Evolutionary conservation across 331 rosid genomes (phyloP).

Genomic region (Cucumis variabilis): DNA sequence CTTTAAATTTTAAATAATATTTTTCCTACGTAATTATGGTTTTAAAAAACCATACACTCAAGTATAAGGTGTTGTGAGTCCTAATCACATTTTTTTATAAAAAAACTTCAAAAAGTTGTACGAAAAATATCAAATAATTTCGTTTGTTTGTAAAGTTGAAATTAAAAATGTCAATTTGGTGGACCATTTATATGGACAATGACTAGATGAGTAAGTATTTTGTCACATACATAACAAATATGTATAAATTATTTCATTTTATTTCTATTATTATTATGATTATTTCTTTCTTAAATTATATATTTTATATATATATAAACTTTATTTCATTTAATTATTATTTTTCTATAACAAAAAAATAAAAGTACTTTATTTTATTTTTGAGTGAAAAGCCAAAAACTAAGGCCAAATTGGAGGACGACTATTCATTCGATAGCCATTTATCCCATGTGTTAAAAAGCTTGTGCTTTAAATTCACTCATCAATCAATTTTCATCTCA

Average conservation of each 20-base stretch:
- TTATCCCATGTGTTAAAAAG: background rate
- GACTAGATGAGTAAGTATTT: background rate
- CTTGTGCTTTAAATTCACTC: background rate
- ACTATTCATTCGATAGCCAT: background rate
- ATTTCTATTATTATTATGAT: background rate
- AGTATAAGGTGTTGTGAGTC: background rate
- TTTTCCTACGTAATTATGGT: background rate
- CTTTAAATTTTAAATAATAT: background rate
- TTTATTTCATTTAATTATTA: too few relatives aligned
- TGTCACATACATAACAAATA: background rate
- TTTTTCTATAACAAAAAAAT: too few relatives aligned
- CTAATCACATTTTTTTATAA: background rate
- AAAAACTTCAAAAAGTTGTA: background rate
- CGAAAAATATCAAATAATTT: background rate
- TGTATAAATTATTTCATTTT: background rate
- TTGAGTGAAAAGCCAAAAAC: background rate
- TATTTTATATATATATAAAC: background rate
- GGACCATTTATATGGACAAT: background rate
- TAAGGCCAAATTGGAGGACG: background rate
- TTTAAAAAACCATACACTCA: background rate
- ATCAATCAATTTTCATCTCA: constrained; percentile 11
- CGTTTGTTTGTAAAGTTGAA: background rate
- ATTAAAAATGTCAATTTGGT: background rate
- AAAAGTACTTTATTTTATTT: too few relatives aligned
- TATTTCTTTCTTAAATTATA: too few relatives aligned